phyloP scores from a whole-genome alignment of 1,139 yeast species.

The Blastobotrys raffinosifermentans region DNA sequence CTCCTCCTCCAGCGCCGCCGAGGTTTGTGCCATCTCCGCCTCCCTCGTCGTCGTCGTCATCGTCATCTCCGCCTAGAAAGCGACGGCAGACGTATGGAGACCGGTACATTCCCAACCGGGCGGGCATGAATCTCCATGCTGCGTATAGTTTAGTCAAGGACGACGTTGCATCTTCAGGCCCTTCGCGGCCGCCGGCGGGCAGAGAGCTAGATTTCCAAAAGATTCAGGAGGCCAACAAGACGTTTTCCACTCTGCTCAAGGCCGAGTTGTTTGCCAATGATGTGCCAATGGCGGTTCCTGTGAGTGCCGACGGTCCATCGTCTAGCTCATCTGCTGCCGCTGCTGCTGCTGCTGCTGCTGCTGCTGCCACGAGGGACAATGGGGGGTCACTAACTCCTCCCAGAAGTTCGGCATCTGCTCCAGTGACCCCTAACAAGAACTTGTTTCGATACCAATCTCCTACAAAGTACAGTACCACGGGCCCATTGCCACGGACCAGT shows the following conservation, averaged over 20 bases:
- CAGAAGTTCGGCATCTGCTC: conserved; percentile 29
- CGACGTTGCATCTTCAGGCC: conserved; percentile 9
- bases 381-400: conserved; percentile 25
- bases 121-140: conserved; percentile 82
- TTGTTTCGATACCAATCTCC: conserved; percentile 30
- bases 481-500: conserved; percentile 5
- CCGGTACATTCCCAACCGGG: conserved; percentile 78
- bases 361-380: conserved; percentile 6
- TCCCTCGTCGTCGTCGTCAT: background rate
- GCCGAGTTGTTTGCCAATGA: conserved; percentile 90
- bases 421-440: conserved; percentile 36
- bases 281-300: conserved; percentile 50
- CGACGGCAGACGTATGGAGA: conserved; percentile 53
- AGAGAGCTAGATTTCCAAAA: conserved; percentile 62
- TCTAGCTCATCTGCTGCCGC: conserved; percentile 5
- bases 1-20: background rate
- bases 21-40: background rate
- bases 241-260: conserved; percentile 78
- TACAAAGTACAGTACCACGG: conserved; percentile 8
- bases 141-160: conserved; percentile 65
- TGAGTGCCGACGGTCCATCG: background rate
- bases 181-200: conserved; percentile 31
- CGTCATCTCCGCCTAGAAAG: conserved; percentile 1
- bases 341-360: conserved; percentile 5
- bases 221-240: conserved; percentile 78